A percentile compares a stretch with the other conserved stretches of the same genome.
phyloP scores from a whole-genome alignment of 2,329 filamentous ascomycete species.

The Nemania bipapillata region DNA sequence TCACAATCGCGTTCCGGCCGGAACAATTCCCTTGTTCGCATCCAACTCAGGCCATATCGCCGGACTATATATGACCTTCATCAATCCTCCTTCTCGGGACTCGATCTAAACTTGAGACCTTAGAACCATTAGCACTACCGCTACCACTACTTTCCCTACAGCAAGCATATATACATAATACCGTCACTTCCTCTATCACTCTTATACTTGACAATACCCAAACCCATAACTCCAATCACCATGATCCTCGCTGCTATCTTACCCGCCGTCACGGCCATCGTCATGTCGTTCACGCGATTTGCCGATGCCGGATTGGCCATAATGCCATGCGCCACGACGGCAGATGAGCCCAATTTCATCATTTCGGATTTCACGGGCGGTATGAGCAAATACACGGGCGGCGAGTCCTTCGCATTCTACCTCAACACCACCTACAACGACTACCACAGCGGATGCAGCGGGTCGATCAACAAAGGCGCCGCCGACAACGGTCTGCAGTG shows the following conservation, averaged over 20 bases:
- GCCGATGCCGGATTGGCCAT: slow-evolving; percentile 27
- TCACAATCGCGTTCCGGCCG: too few relatives aligned
- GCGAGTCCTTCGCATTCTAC: slow-evolving; percentile 39
- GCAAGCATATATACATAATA: background rate
- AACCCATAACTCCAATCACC: slow-evolving; percentile 3
- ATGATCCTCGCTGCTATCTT: slow-evolving; percentile 36
- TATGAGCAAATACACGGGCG: slow-evolving; percentile 35
- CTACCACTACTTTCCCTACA: too few relatives aligned
- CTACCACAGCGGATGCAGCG: slow-evolving; percentile 39
- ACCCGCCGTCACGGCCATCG: slow-evolving; percentile 34
- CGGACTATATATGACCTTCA: too few relatives aligned
- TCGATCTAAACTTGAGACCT: background rate
- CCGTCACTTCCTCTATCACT: background rate
- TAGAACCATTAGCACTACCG: too few relatives aligned
- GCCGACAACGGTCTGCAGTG: slow-evolving; percentile 36
- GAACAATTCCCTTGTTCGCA: background rate
- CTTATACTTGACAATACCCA: too few relatives aligned
- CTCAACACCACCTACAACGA: slow-evolving; percentile 38
- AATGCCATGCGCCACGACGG: slow-evolving; percentile 30
- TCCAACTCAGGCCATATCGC: background rate
- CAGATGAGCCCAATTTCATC: slow-evolving; percentile 22
- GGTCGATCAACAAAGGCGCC: slow-evolving; percentile 27
- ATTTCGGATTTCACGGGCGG: slow-evolving; percentile 38
- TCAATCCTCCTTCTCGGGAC: too few relatives aligned
- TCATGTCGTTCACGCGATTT: slow-evolving; percentile 35